Percentiles rank a stretch among this genome's conserved stretches.
These are phyloP conservation scores for Suillus placidus DNA, from an alignment of 768 basidiomycete genomes.

Conservation along the genomic window DNA sequence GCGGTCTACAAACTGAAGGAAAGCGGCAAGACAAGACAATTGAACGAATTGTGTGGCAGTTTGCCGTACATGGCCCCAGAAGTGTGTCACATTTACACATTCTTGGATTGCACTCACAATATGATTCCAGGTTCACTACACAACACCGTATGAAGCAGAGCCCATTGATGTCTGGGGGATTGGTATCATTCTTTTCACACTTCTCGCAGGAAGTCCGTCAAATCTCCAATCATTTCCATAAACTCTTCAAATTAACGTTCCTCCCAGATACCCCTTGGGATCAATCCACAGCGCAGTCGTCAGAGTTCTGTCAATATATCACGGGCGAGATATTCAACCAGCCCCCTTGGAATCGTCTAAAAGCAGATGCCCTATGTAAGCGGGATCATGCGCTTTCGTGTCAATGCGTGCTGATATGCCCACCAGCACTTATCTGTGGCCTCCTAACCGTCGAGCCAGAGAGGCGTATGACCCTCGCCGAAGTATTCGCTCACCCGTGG, in stretches of 20 bases:
- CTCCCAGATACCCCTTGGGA: slow-evolving; percentile 95
- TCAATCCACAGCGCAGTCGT: slow-evolving; percentile 77
- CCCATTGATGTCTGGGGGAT: slow-evolving; percentile 96
- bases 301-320: slow-evolving; percentile 79
- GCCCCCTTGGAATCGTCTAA: slow-evolving; percentile 78
- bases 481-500: slow-evolving; percentile 71
- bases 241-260: not conserved
- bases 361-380: slow-evolving; percentile 62
- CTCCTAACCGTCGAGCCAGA: slow-evolving; percentile 74
- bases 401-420: slow-evolving; percentile 7
- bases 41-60: slow-evolving; percentile 88
- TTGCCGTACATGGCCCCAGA: slow-evolving; percentile 95
- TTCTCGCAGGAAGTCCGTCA: slow-evolving; percentile 84
- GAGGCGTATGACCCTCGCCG: slow-evolving; percentile 64
- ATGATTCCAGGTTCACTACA: slow-evolving; percentile 57
- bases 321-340: slow-evolving; percentile 73
- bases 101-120: not conserved
- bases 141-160: slow-evolving; percentile 80
- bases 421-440: slow-evolving; percentile 70
- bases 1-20: slow-evolving; percentile 87
- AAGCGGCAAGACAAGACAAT: slow-evolving; percentile 68
- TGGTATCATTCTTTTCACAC: slow-evolving; percentile 91
- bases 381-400: slow-evolving; percentile 8
- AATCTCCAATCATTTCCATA: slow-evolving; percentile 11
- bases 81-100: slow-evolving; percentile 44